phyloP scores from a whole-genome alignment of 345 rosid species.

The Psidium friedrichsthalianum region DNA sequence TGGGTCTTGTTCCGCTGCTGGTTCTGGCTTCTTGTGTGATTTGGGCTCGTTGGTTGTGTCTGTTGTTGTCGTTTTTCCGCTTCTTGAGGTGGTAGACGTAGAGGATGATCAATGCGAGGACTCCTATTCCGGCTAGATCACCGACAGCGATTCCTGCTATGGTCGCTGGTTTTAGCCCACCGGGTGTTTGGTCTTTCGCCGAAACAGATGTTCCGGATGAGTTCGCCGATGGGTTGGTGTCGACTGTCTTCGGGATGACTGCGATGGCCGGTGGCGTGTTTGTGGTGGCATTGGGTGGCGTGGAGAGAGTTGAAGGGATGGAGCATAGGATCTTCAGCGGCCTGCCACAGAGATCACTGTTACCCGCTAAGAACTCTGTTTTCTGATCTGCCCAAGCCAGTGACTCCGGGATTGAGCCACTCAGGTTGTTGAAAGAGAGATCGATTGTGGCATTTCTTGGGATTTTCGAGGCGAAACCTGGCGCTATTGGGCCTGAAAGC shows the following conservation, averaged over 20 bases:
- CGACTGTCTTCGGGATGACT: slow-evolving; percentile 54
- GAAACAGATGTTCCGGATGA: slow-evolving; percentile 1
- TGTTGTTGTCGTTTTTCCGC: slow-evolving; percentile 12
- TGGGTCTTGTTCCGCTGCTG: background rate
- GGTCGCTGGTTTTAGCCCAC: slow-evolving; percentile 57
- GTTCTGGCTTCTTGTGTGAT: slow-evolving; percentile 15
- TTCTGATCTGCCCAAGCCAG: slow-evolving; percentile 48
- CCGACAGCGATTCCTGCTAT: slow-evolving; percentile 58
- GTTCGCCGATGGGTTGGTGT: slow-evolving; percentile 20
- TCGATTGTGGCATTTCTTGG: slow-evolving; percentile 54
- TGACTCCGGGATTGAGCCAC: slow-evolving; percentile 67
- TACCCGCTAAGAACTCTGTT: slow-evolving; percentile 43
- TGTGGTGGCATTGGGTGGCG: slow-evolving; percentile 53
- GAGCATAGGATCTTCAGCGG: slow-evolving; percentile 70
- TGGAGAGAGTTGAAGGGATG: slow-evolving; percentile 64
- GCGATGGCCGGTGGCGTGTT: slow-evolving; percentile 79
- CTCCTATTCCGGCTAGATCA: slow-evolving; percentile 48
- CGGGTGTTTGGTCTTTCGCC: slow-evolving; percentile 8
- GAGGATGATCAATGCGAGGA: slow-evolving; percentile 46
- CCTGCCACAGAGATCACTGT: slow-evolving; percentile 64
- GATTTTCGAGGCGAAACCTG: slow-evolving; percentile 40
- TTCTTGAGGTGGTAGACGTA: slow-evolving; percentile 60
- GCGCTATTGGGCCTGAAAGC: slow-evolving; percentile 47
- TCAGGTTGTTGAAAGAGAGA: slow-evolving; percentile 76
- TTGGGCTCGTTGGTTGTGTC: slow-evolving; percentile 1